Evolutionary conservation across 2,329 filamentous ascomycete genomes (phyloP), one percentile per base, ranked within the genome.

Genomic region (Albifimbria verrucaria): DNA sequence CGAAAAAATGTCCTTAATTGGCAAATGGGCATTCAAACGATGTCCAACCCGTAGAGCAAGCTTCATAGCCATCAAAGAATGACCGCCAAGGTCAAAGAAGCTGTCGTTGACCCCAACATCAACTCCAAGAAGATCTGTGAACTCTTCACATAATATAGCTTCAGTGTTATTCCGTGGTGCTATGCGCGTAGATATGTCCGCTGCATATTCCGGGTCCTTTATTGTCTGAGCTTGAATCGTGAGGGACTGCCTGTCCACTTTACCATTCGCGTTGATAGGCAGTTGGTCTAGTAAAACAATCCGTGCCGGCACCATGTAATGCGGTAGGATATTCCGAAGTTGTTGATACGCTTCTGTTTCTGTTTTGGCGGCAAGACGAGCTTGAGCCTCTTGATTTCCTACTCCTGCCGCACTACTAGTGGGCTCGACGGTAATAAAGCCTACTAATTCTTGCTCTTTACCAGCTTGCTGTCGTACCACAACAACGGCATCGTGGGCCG

Each of bases 381-480:
- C 44, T 28, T 41, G 28, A 9, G 57, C 15, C 2, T 56, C 57
- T 22, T 53, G 50, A n/a, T 21, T 59, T 43, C 23, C 49, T 2
- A 57, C 50, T 9, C 21, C 3, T 4, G n/a, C 5, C 2, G n/a
- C 15, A 6, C 24, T 21, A 2, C 20, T 18, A n/a, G n/a, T 25
- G 1, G 25, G 18, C 15, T 55, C 2, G 21, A 58, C 57, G n/a
- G 36, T 46, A 7, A 58, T 56, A 18, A 61, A 61, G 3, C 44
- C 32, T 20, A 58, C 18, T 43, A 6, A 5, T 36, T 39, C 18
- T 52, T 46, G 15, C 24, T 12, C 6, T 28, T 6, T 4, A 18
- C 42, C n/a, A 28, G 6, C 1, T n/a, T 12, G 4, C 63, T 18
- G 63, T 58, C 45, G 75, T 69, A 44, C 73, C 77, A 11, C 48